A percentile compares a stretch with the other conserved stretches of the same genome.
Conservation (phyloP, 2,329 filamentous ascomycete genomes). For the Sporothrix variecibatus region DNA sequence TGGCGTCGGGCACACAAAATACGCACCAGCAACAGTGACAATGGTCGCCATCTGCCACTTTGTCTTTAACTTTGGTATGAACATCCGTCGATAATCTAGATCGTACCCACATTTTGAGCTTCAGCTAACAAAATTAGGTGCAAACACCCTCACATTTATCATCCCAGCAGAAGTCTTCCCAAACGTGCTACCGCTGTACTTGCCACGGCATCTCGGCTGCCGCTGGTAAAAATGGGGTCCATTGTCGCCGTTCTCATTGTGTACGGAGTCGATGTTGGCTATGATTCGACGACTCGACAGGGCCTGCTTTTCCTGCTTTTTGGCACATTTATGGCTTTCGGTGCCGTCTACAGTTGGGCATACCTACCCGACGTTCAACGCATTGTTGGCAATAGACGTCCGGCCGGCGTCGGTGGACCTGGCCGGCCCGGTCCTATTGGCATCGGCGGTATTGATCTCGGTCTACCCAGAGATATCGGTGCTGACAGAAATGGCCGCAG, state of each 20-base stretch:
- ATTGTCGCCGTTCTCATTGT: slow-evolving; percentile 55
- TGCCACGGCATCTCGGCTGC: slow-evolving; percentile 65
- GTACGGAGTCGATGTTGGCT: slow-evolving; percentile 51
- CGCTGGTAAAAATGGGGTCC: slow-evolving; percentile 59
- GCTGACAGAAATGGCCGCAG: background rate
- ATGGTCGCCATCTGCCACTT: slow-evolving; percentile 57
- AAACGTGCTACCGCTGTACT: slow-evolving; percentile 61
- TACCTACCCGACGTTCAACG: slow-evolving; percentile 54
- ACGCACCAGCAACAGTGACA: slow-evolving; percentile 50
- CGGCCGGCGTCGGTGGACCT: background rate
- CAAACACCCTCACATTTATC: slow-evolving; percentile 65
- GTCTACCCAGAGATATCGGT: background rate
- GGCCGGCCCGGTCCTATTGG: slow-evolving; percentile 12
- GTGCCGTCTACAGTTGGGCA: slow-evolving; percentile 54
- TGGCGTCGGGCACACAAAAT: slow-evolving; percentile 45
- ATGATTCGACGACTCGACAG: slow-evolving; percentile 46
- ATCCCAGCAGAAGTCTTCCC: slow-evolving; percentile 67
- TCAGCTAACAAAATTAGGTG: slow-evolving; percentile 39
- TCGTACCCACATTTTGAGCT: background rate
- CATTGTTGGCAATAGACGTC: slow-evolving; percentile 38
- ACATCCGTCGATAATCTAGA: background rate
- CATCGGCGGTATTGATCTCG: background rate
- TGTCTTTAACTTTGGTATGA: slow-evolving; percentile 56
- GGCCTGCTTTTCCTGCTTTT: slow-evolving; percentile 54
- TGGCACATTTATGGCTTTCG: slow-evolving; percentile 51